Conservation (phyloP, 2,329 filamentous ascomycete species). For the Corynespora cassiicola region DNA sequence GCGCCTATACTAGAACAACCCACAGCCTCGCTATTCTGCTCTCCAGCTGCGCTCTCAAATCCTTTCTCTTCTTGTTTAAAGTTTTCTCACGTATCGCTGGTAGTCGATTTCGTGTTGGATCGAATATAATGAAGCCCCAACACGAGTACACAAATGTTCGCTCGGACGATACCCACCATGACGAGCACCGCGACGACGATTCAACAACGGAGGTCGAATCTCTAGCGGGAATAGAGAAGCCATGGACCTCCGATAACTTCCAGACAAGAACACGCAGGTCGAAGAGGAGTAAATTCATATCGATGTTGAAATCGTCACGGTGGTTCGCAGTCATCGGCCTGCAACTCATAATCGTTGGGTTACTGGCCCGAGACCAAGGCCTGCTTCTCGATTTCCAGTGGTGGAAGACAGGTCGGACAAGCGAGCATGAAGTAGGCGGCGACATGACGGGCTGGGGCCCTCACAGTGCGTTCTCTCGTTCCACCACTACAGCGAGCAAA, state of each 20-base stretch:
- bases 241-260: slow-evolving; percentile 28
- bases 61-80: slow-evolving; percentile 4
- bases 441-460: slow-evolving; percentile 42
- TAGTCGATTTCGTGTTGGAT: slow-evolving; percentile 3
- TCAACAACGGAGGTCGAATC: slow-evolving; percentile 43
- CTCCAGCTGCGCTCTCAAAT: slow-evolving; percentile 36
- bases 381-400: slow-evolving; percentile 25
- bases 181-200: slow-evolving; percentile 34
- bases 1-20: too few relatives aligned
- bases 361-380: slow-evolving; percentile 38
- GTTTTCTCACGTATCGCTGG: too few relatives aligned
- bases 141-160: slow-evolving; percentile 38
- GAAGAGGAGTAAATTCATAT: slow-evolving; percentile 23
- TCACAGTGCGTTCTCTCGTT: slow-evolving; percentile 26
- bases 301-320: slow-evolving; percentile 26
- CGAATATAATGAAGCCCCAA: slow-evolving; percentile 33
- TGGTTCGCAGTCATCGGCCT: slow-evolving; percentile 40
- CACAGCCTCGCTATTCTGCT: too few relatives aligned
- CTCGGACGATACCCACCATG: too few relatives aligned
- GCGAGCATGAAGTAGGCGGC: slow-evolving; percentile 37
- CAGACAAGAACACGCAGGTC: slow-evolving; percentile 18
- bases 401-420: slow-evolving; percentile 23
- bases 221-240: slow-evolving; percentile 34
- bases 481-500: neutral
- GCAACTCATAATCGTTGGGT: slow-evolving; percentile 35